Conservation (phyloP, 768 basidiomycete genomes). For the Cyathus striatus region DNA sequence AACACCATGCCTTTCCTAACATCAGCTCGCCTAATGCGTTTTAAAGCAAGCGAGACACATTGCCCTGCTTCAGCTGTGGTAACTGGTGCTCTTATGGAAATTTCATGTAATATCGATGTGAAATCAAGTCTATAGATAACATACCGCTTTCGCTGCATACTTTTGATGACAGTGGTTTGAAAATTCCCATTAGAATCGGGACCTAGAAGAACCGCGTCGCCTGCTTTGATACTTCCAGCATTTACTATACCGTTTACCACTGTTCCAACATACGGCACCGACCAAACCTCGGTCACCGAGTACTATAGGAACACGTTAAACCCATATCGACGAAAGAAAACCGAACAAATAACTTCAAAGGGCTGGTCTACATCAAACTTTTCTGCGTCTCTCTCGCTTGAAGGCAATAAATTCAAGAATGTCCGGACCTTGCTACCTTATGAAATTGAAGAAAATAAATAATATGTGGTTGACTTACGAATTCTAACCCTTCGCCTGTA, state of each 20-base stretch:
- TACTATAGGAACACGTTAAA: conserved; percentile 59
- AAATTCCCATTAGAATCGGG: conserved; percentile 93
- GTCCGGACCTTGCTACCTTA: conserved; percentile 57
- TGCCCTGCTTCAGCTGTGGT: conserved; percentile 90
- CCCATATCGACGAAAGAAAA: too few species aligned
- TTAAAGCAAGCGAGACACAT: conserved; percentile 89
- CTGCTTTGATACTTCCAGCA: conserved; percentile 67
- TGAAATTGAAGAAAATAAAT: neutral
- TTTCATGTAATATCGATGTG: neutral
- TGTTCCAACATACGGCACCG: conserved; percentile 81
- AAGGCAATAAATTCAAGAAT: conserved; percentile 87
- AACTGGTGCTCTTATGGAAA: conserved; percentile 61
- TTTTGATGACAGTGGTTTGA: conserved; percentile 73
- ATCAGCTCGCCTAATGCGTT: conserved; percentile 74
- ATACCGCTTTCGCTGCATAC: conserved; percentile 90
- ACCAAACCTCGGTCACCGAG: conserved; percentile 85
- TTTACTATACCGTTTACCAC: conserved; percentile 85
- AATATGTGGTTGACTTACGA: conserved; percentile 34
- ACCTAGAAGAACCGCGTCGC: conserved; percentile 80
- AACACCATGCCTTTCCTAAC: conserved; percentile 96
- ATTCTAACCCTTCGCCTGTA: conserved; percentile 85
- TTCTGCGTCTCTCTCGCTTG: conserved; percentile 78
- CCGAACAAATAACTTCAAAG: conserved; percentile 49
- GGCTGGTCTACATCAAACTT: conserved; percentile 79
- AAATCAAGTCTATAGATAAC: conserved; percentile 10